phyloP scores from a whole-genome alignment of 257 asterid genomes.

The Agastache rugosa region DNA sequence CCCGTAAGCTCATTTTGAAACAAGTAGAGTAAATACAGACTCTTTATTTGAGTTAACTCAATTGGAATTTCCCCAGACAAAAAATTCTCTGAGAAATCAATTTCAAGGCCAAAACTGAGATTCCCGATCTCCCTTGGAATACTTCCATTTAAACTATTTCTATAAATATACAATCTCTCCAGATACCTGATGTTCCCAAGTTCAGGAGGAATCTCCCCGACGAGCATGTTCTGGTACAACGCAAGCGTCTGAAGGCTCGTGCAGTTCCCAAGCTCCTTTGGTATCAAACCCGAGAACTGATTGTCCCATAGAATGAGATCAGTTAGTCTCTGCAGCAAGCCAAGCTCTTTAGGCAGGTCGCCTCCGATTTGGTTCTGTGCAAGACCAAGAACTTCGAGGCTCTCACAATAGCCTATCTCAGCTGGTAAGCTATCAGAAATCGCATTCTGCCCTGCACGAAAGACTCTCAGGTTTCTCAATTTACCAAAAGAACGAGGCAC shows the following conservation, averaged over 20 bases:
- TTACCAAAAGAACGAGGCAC: slow-evolving; percentile 74
- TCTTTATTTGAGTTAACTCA: slow-evolving; percentile 59
- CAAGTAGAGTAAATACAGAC: slow-evolving; percentile 60
- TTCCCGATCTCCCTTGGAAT: slow-evolving; percentile 87
- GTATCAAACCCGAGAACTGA: slow-evolving; percentile 72
- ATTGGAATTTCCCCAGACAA: slow-evolving; percentile 76
- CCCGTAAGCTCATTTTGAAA: slow-evolving; percentile 80
- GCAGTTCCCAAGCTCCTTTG: slow-evolving; percentile 78
- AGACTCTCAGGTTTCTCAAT: slow-evolving; percentile 53
- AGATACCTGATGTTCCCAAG: slow-evolving; percentile 59
- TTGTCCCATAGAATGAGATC: slow-evolving; percentile 80
- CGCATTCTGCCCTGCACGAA: slow-evolving; percentile 85
- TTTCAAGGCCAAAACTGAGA: slow-evolving; percentile 60
- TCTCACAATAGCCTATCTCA: slow-evolving; percentile 64
- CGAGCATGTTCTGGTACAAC: slow-evolving; percentile 72
- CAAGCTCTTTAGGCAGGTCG: slow-evolving; percentile 75
- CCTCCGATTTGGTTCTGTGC: slow-evolving; percentile 80
- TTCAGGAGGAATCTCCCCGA: slow-evolving; percentile 78
- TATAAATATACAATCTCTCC: slow-evolving; percentile 59
- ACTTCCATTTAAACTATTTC: slow-evolving; percentile 78
- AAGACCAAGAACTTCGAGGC: slow-evolving; percentile 70
- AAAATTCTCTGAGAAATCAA: slow-evolving; percentile 85
- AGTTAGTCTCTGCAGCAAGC: slow-evolving; percentile 59
- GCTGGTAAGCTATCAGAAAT: slow-evolving; percentile 79
- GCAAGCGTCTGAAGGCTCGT: slow-evolving; percentile 68